Evolutionary conservation across 441 rosid genomes (phyloP), one percentile per base, ranked within the genome.

Genomic region (Biscutella auriculata): DNA sequence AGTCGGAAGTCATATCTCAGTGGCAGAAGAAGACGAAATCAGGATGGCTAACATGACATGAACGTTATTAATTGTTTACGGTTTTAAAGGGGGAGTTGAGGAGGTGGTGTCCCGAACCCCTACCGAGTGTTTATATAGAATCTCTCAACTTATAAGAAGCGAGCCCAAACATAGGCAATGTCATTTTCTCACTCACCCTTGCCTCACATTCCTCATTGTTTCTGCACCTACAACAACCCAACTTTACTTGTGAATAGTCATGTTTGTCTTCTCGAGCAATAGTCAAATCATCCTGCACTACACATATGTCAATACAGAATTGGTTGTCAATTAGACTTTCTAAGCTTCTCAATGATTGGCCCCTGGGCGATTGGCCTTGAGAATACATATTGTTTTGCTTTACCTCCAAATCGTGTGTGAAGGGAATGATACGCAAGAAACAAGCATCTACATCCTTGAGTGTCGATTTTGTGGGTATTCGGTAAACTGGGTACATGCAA

Each of bases 401-500:
- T 80, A 87, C 95, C 92, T 76, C 37, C 70, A 53, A 67, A 25
- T 2, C 77, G 69, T 17, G 89, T 80, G 47, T 77, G 74, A 44
- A 87, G 82, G 28, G 44, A 75, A 74, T 87, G 96, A 51, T 79
- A 87, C 2, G 96, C 67, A 84, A 73, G 74, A 87, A 87, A 82
- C 93, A 82, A 49, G 96, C 93, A 76, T 84, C 90, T 58, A 87
- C 69, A 59, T 84, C 88, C 65, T 74, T 84, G 47, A 84, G 54
- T 8, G 96, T 81, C 4, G 93, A 86, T 54, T 85, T 90, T 9
- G 85, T 87, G 28, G 96, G 96, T 73, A 84, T 84, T 76, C 87
- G 81, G 77, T 87, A 87, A 59, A 87, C 81, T 51, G 96, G 96
- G 65, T 84, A 87, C 96, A 93, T 84, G 62, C 71, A 63, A 42